phyloP scores from a whole-genome alignment of 2,329 filamentous ascomycete genomes.

The Ascochyta fabae region DNA sequence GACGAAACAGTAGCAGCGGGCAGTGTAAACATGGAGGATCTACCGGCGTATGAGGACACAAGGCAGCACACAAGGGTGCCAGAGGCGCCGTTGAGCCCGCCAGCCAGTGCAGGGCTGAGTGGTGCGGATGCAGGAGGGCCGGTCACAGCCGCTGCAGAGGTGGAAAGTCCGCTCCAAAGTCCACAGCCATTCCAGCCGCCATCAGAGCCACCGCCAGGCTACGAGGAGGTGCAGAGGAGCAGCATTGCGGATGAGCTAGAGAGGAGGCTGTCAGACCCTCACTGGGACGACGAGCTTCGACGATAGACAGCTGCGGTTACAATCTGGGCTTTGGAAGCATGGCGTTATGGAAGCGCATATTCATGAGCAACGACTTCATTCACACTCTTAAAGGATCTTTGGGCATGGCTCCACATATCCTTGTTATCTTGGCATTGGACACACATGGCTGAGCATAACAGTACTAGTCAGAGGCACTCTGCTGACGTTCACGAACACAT shows the following conservation, averaged over 20 bases:
- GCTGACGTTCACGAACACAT: constrained; percentile 5
- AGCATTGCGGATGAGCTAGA: constrained; percentile 78
- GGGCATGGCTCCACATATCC: background rate
- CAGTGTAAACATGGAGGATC: constrained; percentile 80
- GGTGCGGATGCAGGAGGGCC: constrained; percentile 25
- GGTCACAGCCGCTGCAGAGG: constrained; percentile 24
- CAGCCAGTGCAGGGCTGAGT: constrained; percentile 13
- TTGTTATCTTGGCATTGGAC: background rate
- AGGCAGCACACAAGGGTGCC: constrained; percentile 46
- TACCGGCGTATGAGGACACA: constrained; percentile 82
- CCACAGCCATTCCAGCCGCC: constrained; percentile 56
- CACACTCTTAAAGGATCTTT: background rate
- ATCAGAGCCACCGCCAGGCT: constrained; percentile 84
- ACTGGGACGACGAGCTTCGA: constrained; percentile 29
- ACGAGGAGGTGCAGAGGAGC: constrained; percentile 88
- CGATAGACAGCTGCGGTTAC: background rate
- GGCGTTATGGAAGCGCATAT: constrained; percentile 32
- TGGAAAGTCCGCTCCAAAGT: constrained; percentile 36
- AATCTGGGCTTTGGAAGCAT: constrained; percentile 24
- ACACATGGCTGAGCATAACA: background rate
- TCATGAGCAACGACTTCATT: constrained; percentile 18
- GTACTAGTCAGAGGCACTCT: background rate
- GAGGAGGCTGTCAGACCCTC: constrained; percentile 41
- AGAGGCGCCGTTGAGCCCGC: constrained; percentile 42
- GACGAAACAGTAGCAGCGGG: constrained; percentile 54